A percentile compares a stretch with the other conserved stretches of the same genome.
These are phyloP conservation scores for Cubamyces sp. DNA, from an alignment of 768 basidiomycete genomes.

Conservation along the genomic window DNA sequence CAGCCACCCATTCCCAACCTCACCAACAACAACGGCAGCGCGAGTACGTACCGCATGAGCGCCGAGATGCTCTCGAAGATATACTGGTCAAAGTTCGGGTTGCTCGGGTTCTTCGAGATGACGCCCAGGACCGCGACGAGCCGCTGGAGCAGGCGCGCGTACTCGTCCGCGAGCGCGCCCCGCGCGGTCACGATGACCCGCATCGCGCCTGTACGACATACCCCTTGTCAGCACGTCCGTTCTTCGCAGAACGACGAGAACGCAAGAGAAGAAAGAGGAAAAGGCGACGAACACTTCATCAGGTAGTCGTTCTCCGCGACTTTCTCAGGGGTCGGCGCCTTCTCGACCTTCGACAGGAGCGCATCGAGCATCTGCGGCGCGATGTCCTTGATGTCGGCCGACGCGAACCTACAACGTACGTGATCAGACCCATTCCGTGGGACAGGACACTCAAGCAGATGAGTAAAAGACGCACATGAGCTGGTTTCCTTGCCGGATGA, in stretches of 20 bases:
- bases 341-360: constrained; percentile 79
- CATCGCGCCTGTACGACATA: constrained; percentile 75
- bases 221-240: not conserved
- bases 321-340: constrained; percentile 82
- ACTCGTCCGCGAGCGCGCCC: constrained; percentile 70
- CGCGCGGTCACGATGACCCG: constrained; percentile 90
- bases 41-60: constrained; percentile 69
- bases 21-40: not conserved
- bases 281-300: constrained; percentile 81
- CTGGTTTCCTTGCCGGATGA: constrained; percentile 79
- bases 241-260: constrained; percentile 10
- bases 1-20: not conserved
- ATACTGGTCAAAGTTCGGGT: constrained; percentile 97
- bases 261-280: not conserved
- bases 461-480: constrained; percentile 60
- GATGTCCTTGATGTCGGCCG: constrained; percentile 83
- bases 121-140: constrained; percentile 84
- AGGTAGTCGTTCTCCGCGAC: constrained; percentile 96
- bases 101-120: constrained; percentile 95
- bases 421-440: not conserved
- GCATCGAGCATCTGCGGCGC: constrained; percentile 74
- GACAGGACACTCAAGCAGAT: not conserved
- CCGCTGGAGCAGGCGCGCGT: constrained; percentile 65
- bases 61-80: constrained; percentile 97
- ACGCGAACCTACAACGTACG: constrained; percentile 67